These are phyloP conservation scores for Ustilago crameri DNA, from an alignment of 1,284 basidiomycete species.

Conservation along the genomic window DNA sequence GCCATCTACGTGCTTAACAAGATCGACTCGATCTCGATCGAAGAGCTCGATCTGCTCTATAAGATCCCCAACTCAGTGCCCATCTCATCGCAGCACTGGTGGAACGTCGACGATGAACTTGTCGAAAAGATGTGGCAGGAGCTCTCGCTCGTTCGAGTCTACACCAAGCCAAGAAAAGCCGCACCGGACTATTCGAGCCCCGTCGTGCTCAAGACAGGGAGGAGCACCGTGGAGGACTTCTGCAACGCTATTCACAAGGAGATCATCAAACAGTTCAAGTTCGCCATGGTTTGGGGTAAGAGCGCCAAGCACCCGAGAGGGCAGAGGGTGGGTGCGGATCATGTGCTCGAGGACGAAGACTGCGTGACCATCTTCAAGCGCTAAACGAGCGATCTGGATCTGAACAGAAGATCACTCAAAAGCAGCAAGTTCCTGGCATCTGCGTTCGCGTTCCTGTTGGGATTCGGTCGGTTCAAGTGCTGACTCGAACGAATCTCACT, in stretches of 20 bases:
- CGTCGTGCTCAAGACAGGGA: conserved; percentile 75
- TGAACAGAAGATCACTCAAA: not conserved
- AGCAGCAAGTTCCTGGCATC: too few species aligned
- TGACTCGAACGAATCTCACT: conserved; percentile 10
- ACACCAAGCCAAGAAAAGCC: conserved; percentile 93
- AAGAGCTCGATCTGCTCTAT: conserved; percentile 93
- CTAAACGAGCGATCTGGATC: conserved; percentile 11
- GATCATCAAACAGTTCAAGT: conserved; percentile 91
- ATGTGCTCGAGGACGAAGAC: conserved; percentile 61
- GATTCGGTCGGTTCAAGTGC: conserved; percentile 26
- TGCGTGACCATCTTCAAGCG: conserved; percentile 60
- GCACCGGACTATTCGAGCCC: conserved; percentile 83
- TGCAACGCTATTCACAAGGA: conserved; percentile 84
- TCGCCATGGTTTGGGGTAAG: conserved; percentile 87
- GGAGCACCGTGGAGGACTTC: conserved; percentile 84
- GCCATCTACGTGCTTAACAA: conserved; percentile 70
- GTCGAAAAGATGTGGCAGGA: conserved; percentile 73
- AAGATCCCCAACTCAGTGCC: conserved; percentile 94
- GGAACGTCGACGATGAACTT: conserved; percentile 97
- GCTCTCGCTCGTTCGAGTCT: conserved; percentile 71
- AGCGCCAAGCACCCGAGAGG: conserved; percentile 96
- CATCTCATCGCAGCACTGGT: conserved; percentile 90
- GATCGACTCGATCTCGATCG: conserved; percentile 92
- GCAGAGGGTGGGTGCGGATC: conserved; percentile 83
- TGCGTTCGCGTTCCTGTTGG: not conserved